These are phyloP conservation scores for Bipolaris sorokiniana DNA, from an alignment of 2,329 filamentous ascomycete species.

Conservation along the genomic window DNA sequence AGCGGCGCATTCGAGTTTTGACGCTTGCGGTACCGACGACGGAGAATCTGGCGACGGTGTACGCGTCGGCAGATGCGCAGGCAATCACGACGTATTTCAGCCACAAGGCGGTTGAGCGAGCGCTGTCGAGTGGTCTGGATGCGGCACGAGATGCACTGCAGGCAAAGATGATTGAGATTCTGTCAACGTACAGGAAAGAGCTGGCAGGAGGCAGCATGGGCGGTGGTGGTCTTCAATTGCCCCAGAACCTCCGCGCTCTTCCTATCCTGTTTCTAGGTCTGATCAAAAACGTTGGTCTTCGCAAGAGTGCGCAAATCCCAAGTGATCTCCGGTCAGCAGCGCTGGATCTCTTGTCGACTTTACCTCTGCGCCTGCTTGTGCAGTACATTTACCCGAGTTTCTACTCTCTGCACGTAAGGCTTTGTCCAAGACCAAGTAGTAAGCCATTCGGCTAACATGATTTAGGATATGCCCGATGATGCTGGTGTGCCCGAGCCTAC, in stretches of 20 bases:
- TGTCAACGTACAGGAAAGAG: constrained; percentile 97
- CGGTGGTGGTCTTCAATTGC: constrained; percentile 88
- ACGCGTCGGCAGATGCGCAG: constrained; percentile 91
- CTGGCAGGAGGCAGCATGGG: constrained; percentile 95
- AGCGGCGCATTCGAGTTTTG: constrained; percentile 91
- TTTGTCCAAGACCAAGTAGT: neutral
- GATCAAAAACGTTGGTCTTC: constrained; percentile 80
- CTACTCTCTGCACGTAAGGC: constrained; percentile 40
- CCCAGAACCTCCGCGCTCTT: constrained; percentile 85
- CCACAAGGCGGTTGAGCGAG: constrained; percentile 95
- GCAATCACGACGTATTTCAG: constrained; percentile 94
- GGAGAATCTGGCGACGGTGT: constrained; percentile 85
- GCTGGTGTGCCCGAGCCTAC: constrained; percentile 83
- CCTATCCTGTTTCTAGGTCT: constrained; percentile 90
- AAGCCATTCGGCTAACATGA: constrained; percentile 59
- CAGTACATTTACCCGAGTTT: constrained; percentile 75
- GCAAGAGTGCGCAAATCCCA: constrained; percentile 49
- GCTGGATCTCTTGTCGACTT: constrained; percentile 89
- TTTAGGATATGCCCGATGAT: constrained; percentile 96
- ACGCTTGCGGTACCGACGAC: constrained; percentile 93
- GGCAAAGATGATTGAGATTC: constrained; percentile 86
- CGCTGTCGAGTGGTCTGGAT: constrained; percentile 84
- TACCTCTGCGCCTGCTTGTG: constrained; percentile 86
- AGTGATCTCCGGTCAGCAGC: constrained; percentile 87
- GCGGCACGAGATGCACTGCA: constrained; percentile 89